These are phyloP conservation scores for Lindgomyces ingoldianus DNA, from an alignment of 495 filamentous ascomycete genomes.

Conservation along the genomic window DNA sequence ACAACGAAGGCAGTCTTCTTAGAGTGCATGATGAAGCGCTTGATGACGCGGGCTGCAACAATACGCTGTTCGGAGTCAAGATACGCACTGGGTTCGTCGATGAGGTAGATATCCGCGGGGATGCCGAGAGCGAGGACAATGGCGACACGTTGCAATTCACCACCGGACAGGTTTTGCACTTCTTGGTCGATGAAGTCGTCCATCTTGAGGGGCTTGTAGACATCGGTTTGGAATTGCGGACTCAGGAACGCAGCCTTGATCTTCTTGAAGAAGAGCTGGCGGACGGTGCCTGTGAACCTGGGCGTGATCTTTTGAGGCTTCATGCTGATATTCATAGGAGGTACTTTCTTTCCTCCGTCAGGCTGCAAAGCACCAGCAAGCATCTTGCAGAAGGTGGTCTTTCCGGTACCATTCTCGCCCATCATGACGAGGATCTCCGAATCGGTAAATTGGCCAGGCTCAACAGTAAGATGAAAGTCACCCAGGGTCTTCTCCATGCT, in stretches of 20 bases:
- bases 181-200: conserved; percentile 99
- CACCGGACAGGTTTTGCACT: conserved; percentile 97
- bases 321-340: conserved; percentile 96
- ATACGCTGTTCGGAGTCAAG: conserved; percentile 99
- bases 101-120: conserved; percentile 98
- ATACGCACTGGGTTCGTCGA: conserved; percentile 79
- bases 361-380: conserved; percentile 91
- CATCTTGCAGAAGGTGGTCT: conserved; percentile 97
- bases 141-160: conserved; percentile 97
- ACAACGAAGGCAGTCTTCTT: conserved; percentile 99
- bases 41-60: conserved; percentile 93
- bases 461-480: conserved; percentile 79
- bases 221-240: conserved; percentile 98
- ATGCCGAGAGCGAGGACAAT: conserved; percentile 93
- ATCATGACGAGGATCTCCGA: conserved; percentile 99
- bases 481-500: conserved; percentile 92
- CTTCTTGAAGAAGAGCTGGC: conserved; percentile 93
- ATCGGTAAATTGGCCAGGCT: conserved; percentile 86
- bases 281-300: conserved; percentile 94
- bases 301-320: conserved; percentile 99
- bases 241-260: conserved; percentile 95
- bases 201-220: conserved; percentile 96
- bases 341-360: conserved; percentile 71
- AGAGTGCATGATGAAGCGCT: conserved; percentile 99
- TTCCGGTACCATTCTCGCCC: conserved; percentile 95